Conservation (phyloP, 2,329 filamentous ascomycete species). For the Aspergillus quadrilineatus region DNA sequence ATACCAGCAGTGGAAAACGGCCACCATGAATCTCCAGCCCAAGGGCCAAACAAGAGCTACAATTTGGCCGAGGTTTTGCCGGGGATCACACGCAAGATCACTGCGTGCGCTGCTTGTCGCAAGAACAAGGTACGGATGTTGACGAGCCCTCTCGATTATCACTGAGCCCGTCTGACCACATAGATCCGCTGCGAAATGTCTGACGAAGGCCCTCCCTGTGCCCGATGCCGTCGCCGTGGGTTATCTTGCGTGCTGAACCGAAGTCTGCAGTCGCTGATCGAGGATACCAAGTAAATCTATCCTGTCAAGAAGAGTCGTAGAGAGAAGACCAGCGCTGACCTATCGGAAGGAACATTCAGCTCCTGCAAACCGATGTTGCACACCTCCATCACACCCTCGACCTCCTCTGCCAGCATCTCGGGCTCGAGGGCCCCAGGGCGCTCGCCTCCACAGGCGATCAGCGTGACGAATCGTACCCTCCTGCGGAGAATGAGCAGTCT, state of each 20-base stretch:
- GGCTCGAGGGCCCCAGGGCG: slow-evolving; percentile 28
- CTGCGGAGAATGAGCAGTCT: not conserved
- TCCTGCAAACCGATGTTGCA: slow-evolving; percentile 32
- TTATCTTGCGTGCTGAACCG: slow-evolving; percentile 51
- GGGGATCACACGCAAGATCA: slow-evolving; percentile 41
- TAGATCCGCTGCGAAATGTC: slow-evolving; percentile 51
- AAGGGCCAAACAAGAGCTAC: not conserved
- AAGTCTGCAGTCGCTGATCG: slow-evolving; percentile 46
- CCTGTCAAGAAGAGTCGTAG: not conserved
- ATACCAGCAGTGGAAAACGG: slow-evolving; percentile 3
- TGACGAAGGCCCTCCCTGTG: slow-evolving; percentile 47
- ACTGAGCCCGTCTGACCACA: not conserved
- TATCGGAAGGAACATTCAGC: slow-evolving; percentile 30
- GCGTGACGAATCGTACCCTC: not conserved
- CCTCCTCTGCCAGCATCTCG: slow-evolving; percentile 36
- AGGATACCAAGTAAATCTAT: slow-evolving; percentile 38
- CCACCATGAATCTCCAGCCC: not conserved
- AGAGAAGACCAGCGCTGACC: not conserved
- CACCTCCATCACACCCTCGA: slow-evolving; percentile 29
- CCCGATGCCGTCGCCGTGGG: slow-evolving; percentile 46
- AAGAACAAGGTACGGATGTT: slow-evolving; percentile 47
- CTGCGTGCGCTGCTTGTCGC: slow-evolving; percentile 51
- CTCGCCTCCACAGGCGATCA: slow-evolving; percentile 9
- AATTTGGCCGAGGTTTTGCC: slow-evolving; percentile 24
- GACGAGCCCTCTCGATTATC: not conserved